Base-by-base conservation (phyloP, 2,329 filamentous ascomycete species). In the Aspergillus sp. region DNA sequence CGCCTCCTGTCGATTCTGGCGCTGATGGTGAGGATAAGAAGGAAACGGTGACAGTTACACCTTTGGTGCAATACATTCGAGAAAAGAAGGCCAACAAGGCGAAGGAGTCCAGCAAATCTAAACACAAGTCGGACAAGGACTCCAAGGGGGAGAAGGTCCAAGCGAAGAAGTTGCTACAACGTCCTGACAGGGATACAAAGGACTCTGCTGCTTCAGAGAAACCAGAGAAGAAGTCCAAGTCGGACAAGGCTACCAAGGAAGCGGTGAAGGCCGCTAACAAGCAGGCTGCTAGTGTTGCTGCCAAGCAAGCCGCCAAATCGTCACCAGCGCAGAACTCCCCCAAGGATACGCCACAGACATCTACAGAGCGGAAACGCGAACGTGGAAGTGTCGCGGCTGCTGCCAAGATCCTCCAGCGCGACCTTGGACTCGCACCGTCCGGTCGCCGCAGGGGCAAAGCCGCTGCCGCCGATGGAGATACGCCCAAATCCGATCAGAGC, bases 41-140 rank as follows among this genome's bases (percentile, higher is more conserved):
- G 63, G 82, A 84, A 38, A 90, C 91, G 70, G 83, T 90, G 52
- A 92, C 87, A 23, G 93, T 88, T 0, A 98, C 95, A 0, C 95
- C 95, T 0, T 78, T 99, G 55, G 90, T 98, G 57, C 92, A 97
- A 71, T 96, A 88, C 66, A 83, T 97, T 38, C 90, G 90, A 66
- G 93, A 97, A 75, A 96, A 96, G 79, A 97, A 96, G 78, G 91
- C 91, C 13, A 91, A 87, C 73, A 87, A 86, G 70, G 83, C 83
- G 56, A 92, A 90, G 75, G 90, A 90, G 48, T 61, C 69, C 6
- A 66, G 66, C 21, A 76, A 75, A 51, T 72, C 69, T 1, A 76
- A 73, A 59, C 70, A 87, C 68, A 70, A 72, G 27, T 70, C 73
- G 8, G 71, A 73, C 23, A 76, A 76, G 59, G 78, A 80, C 13